These are phyloP conservation scores for Exophiala bonariae DNA, from an alignment of 2,329 filamentous ascomycete species.

Conservation along the genomic window DNA sequence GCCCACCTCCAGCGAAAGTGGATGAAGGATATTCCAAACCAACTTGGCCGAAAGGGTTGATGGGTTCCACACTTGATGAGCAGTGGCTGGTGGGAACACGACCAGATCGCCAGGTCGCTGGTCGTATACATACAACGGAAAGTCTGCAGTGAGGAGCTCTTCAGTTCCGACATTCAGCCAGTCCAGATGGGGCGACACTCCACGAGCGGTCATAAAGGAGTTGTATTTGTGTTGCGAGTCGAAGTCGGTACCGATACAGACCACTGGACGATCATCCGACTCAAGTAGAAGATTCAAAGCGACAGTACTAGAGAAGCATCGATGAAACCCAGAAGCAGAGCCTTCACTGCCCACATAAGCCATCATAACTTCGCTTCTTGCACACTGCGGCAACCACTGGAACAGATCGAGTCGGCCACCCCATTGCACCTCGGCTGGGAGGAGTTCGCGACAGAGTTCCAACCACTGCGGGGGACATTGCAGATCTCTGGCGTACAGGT, in stretches of 20 bases:
- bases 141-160: conserved; percentile 34
- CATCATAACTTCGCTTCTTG: conserved; percentile 39
- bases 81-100: conserved; percentile 37
- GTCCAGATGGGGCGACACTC: conserved; percentile 37
- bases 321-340: conserved; percentile 36
- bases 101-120: conserved; percentile 37
- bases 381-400: conserved; percentile 35
- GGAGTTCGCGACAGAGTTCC: conserved; percentile 30
- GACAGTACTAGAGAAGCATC: conserved; percentile 39
- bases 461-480: conserved; percentile 36
- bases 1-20: conserved; percentile 35
- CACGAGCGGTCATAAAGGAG: conserved; percentile 34
- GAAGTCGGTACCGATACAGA: conserved; percentile 39
- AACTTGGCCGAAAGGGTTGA: conserved; percentile 36
- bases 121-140: conserved; percentile 37
- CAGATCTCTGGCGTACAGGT: conserved; percentile 37
- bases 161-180: conserved; percentile 34
- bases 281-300: conserved; percentile 37
- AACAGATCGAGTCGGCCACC: conserved; percentile 37
- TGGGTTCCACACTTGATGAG: conserved; percentile 40
- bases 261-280: conserved; percentile 31
- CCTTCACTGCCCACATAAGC: conserved; percentile 37
- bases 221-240: conserved; percentile 36
- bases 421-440: conserved; percentile 35
- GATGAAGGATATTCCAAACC: conserved; percentile 40